Evolutionary conservation across 177 flowering plant species (phyloP).

Genomic region (Vitis hybrid): DNA sequence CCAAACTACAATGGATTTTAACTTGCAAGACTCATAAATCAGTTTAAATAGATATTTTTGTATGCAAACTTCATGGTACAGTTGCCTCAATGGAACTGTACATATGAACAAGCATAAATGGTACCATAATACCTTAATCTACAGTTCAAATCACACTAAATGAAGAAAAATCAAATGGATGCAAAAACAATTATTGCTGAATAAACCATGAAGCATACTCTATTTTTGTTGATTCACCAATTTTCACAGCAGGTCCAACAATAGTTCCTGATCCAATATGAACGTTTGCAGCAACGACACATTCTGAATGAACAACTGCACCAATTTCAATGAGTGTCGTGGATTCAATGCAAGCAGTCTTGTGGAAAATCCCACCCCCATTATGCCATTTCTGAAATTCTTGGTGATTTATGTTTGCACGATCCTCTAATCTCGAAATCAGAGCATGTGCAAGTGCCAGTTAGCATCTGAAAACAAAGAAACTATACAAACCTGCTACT

Average conservation of each 20-base stretch:
- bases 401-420: conserved; percentile 16
- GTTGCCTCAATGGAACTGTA: no score
- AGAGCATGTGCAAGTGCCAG: conserved; percentile 4
- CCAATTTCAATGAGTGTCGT: conserved; percentile 66
- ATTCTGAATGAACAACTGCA: conserved; percentile 62
- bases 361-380: conserved; percentile 79
- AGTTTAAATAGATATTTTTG: no score
- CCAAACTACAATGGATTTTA: no score
- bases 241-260: conserved; percentile 65
- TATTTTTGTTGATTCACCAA: conserved; percentile 72
- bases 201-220: conserved; percentile 47
- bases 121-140: no score
- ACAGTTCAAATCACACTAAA: no score
- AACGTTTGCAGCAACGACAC: conserved; percentile 56
- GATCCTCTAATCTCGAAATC: conserved; percentile 35
- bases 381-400: conserved; percentile 67
- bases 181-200: not conserved
- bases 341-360: conserved; percentile 60
- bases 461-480: not conserved
- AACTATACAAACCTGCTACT: not conserved
- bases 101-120: no score
- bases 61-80: no score
- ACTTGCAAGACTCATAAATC: no score
- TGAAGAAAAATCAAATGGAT: no score
- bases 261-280: conserved; percentile 75